phyloP scores from a whole-genome alignment of 164 flowering plant species.

The Piper longum region DNA sequence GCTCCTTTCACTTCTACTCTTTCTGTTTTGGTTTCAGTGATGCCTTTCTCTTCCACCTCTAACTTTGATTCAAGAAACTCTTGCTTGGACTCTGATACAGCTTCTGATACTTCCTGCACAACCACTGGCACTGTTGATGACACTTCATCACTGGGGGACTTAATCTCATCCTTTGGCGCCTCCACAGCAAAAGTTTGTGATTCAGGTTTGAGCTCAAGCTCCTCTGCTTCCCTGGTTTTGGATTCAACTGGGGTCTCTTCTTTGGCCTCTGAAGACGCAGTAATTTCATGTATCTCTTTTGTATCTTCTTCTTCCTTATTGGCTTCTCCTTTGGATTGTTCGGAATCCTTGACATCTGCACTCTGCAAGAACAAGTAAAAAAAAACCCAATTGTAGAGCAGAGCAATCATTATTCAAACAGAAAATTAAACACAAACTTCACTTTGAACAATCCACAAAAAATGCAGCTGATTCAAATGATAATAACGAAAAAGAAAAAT shows the following conservation, averaged over 20 bases:
- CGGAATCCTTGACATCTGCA: neutral
- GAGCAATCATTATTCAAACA: neutral
- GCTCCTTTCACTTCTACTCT: too few species aligned
- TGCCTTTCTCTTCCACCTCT: neutral
- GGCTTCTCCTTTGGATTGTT: neutral
- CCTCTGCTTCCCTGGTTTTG: neutral
- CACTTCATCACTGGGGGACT: too few species aligned
- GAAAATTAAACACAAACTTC: neutral
- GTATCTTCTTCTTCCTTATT: neutral
- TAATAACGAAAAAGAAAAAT: too few species aligned
- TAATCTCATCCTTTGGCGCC: too few species aligned
- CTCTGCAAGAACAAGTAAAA: neutral
- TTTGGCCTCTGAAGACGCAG: neutral
- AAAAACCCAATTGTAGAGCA: neutral
- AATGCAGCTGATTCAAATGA: too few species aligned
- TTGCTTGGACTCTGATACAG: neutral
- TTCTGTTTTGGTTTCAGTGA: too few species aligned
- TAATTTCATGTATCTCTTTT: neutral
- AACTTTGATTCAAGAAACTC: neutral
- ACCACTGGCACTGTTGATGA: too few species aligned
- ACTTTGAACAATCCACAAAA: too few species aligned
- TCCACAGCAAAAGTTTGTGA: neutral
- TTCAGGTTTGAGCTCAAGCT: neutral
- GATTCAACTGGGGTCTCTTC: neutral
- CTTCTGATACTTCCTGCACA: neutral